Evolutionary conservation across 495 filamentous ascomycete genomes (phyloP).

Genomic region (Aspergillus haitiensis): DNA sequence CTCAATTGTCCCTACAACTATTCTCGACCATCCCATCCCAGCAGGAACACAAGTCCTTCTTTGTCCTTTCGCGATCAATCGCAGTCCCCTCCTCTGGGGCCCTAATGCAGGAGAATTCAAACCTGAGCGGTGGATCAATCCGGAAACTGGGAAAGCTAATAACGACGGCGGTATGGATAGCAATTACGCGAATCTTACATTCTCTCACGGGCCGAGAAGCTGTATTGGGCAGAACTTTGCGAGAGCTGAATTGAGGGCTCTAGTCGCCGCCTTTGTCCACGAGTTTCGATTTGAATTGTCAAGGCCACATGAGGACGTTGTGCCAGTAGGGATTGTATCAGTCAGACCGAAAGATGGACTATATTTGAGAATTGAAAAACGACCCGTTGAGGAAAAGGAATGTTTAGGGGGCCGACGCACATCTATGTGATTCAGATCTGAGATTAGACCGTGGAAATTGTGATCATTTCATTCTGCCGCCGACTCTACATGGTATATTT

Average conservation of each 20-base stretch:
- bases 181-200: slow-evolving; percentile 13
- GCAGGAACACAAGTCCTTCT: slow-evolving; percentile 34
- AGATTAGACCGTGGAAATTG: no score
- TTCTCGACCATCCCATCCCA: slow-evolving; percentile 30
- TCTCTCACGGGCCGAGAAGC: slow-evolving; percentile 14
- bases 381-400: not conserved
- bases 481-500: no score
- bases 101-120: slow-evolving; percentile 43
- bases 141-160: slow-evolving; percentile 5
- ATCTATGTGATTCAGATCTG: no score
- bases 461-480: no score
- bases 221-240: slow-evolving; percentile 12
- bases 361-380: not conserved
- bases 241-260: not conserved
- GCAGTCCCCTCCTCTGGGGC: slow-evolving; percentile 36
- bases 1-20: slow-evolving; percentile 50
- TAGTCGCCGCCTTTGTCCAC: slow-evolving; percentile 1
- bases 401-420: not conserved
- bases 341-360: slow-evolving; percentile 4
- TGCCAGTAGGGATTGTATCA: slow-evolving; percentile 4
- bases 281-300: slow-evolving; percentile 2
- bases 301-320: not conserved
- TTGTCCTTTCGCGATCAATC: slow-evolving; percentile 36
- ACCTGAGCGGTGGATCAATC: slow-evolving; percentile 42
- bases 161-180: slow-evolving; percentile 5